Evolutionary conservation across 108 stramenopile genomes (phyloP).

Genomic region (Cyclotella baltica): DNA sequence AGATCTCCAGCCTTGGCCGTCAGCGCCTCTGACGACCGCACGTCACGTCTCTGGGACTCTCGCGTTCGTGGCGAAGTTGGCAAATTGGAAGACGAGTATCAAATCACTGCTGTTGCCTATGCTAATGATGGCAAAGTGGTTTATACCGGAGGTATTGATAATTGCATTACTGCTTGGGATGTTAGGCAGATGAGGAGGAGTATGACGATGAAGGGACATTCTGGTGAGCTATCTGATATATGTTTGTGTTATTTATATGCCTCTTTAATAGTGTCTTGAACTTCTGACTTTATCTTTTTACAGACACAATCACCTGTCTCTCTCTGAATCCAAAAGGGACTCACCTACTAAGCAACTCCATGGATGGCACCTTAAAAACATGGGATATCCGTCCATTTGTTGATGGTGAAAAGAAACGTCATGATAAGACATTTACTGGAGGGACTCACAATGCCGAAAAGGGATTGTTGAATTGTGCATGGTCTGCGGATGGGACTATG

Average conservation of each 20-base stretch:
- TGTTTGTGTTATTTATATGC: background rate
- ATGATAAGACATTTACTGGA: conserved; percentile 71
- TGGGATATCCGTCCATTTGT: conserved; percentile 89
- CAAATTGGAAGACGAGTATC: conserved; percentile 63
- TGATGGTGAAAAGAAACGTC: conserved; percentile 55
- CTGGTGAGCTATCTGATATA: conserved; percentile 25
- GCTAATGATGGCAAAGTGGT: conserved; percentile 67
- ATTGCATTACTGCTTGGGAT: conserved; percentile 86
- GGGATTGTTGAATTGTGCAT: conserved; percentile 86
- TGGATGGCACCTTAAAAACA: conserved; percentile 75
- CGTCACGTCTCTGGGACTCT: conserved; percentile 80
- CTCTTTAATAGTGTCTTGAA: background rate
- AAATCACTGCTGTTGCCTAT: conserved; percentile 83
- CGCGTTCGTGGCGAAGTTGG: conserved; percentile 61
- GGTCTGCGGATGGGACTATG: conserved; percentile 86
- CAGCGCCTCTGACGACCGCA: conserved; percentile 83
- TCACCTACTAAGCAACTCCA: conserved; percentile 84
- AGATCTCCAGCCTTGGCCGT: conserved; percentile 56
- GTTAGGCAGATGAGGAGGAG: conserved; percentile 60
- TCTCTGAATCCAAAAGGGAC: conserved; percentile 74
- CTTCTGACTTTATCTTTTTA: background rate
- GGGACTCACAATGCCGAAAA: conserved; percentile 86
- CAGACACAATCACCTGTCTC: conserved; percentile 87
- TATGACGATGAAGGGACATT: conserved; percentile 80
- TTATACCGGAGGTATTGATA: conserved; percentile 89